Evolutionary conservation across 306 rosid genomes (phyloP).

Genomic region (Cucumis hystrix): DNA sequence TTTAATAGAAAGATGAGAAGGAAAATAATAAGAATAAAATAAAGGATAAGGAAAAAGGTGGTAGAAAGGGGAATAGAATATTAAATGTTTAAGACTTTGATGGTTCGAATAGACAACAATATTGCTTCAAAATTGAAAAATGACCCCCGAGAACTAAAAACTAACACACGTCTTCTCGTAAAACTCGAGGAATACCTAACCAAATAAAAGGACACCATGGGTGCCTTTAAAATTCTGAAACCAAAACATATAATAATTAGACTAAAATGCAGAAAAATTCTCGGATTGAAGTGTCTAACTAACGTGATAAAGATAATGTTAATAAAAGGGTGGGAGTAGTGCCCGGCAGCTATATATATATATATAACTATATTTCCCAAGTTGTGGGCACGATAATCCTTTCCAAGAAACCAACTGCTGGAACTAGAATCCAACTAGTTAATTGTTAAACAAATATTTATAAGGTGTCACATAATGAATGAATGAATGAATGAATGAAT

Average conservation of each 20-base stretch:
- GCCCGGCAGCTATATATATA: not conserved
- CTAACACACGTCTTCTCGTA: not conserved
- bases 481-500: not conserved
- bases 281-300: not conserved
- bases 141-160: not conserved
- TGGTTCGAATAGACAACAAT: not conserved
- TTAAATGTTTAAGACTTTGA: not conserved
- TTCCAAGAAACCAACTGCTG: not conserved
- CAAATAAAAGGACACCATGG: not conserved
- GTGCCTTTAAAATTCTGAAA: not conserved
- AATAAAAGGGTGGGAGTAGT: not conserved
- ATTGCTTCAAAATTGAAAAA: not conserved
- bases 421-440: not conserved
- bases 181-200: not conserved
- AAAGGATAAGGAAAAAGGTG: not conserved
- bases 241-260: not conserved
- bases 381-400: not conserved
- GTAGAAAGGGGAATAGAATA: too few relatives aligned
- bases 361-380: not conserved
- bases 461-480: not conserved
- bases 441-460: not conserved
- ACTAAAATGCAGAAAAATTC: not conserved
- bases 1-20: not conserved
- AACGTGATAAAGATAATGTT: not conserved
- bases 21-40: too few relatives aligned